Conservation (phyloP, 805 yeast species). For the Wickerhamiella bombiphila region DNA sequence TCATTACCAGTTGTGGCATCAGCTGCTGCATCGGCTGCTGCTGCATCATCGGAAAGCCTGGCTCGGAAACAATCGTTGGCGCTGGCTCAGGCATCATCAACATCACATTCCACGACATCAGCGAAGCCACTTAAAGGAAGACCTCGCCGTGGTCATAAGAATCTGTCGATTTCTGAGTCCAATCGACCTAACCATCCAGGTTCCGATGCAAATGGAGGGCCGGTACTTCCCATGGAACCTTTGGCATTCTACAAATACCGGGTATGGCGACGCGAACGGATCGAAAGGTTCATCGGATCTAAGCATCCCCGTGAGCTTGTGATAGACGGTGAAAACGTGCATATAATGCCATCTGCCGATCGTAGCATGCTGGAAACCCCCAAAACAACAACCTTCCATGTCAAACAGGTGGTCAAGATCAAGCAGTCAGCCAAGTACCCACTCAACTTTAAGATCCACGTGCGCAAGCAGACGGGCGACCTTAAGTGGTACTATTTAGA, state of each 20-base stretch:
- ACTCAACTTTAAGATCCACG: conserved; percentile 65
- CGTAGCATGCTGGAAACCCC: conserved; percentile 54
- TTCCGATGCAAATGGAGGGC: neutral
- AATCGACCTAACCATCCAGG: neutral
- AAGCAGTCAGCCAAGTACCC: conserved; percentile 69
- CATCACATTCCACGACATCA: neutral
- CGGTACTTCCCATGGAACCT: conserved; percentile 17
- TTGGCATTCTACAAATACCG: conserved; percentile 64
- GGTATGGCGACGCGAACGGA: conserved; percentile 79
- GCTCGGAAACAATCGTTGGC: neutral
- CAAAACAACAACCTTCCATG: conserved; percentile 77
- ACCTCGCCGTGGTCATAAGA: neutral
- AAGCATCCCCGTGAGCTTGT: conserved; percentile 73
- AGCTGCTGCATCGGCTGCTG: neutral
- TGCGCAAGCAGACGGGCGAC: conserved; percentile 50
- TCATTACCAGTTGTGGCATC: conserved; percentile 13
- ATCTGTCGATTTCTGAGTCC: neutral
- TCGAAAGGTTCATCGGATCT: conserved; percentile 47
- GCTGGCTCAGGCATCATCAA: neutral
- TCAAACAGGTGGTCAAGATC: conserved; percentile 57
- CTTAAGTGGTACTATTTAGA: conserved; percentile 85
- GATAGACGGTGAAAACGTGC: conserved; percentile 87
- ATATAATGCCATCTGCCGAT: conserved; percentile 75
- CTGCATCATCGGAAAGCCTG: neutral
- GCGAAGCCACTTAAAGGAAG: neutral